phyloP scores from a whole-genome alignment of 208 protist genomes.

The Naegleria lovaniensis region DNA sequence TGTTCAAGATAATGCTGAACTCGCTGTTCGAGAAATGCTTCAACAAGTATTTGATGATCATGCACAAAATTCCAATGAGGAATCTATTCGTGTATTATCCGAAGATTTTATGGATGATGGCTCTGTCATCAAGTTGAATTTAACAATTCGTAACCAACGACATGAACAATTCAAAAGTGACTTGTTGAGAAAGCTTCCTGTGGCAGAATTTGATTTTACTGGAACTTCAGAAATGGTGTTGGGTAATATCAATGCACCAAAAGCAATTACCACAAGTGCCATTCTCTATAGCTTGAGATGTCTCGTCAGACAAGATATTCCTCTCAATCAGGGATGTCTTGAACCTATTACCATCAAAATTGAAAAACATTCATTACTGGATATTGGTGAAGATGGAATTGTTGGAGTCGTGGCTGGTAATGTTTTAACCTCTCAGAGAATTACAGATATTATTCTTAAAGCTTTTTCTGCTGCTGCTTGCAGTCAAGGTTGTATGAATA shows the following conservation, averaged over 20 bases:
- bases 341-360: conserved; percentile 69
- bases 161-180: background rate
- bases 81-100: conserved; percentile 42
- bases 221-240: conserved; percentile 72
- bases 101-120: conserved; percentile 91
- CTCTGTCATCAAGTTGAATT: conserved; percentile 64
- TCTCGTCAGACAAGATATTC: conserved; percentile 81
- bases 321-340: conserved; percentile 86
- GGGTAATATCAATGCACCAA: conserved; percentile 24
- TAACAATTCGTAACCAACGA: conserved; percentile 63
- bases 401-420: conserved; percentile 90
- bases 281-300: conserved; percentile 66
- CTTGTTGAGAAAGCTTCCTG: background rate
- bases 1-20: conserved; percentile 78
- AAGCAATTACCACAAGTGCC: background rate
- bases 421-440: conserved; percentile 82
- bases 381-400: conserved; percentile 20
- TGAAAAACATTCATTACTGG: conserved; percentile 63
- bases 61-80: background rate
- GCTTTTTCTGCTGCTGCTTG: conserved; percentile 75
- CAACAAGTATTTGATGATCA: conserved; percentile 45
- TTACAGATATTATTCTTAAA: conserved; percentile 85
- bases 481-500: conserved; percentile 88
- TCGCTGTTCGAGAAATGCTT: conserved; percentile 76
- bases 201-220: conserved; percentile 81